Evolutionary conservation across 1,284 basidiomycete genomes (phyloP), one percentile per base, ranked within the genome.

Genomic region (Pseudozyma thailandica): DNA sequence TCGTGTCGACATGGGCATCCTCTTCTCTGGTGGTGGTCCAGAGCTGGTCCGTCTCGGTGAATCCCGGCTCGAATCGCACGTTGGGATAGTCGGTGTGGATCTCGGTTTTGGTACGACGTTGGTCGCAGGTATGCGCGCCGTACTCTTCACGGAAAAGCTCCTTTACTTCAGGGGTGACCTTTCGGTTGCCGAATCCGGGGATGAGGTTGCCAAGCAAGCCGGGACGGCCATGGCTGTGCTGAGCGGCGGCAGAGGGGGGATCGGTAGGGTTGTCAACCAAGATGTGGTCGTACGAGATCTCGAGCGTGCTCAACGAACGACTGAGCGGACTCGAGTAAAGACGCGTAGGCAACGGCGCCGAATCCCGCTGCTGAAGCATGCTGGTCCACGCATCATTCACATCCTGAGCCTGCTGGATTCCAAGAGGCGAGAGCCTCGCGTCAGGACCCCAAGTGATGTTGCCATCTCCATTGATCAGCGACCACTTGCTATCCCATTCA

Each of bases 41-140:
- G 4, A 71, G 53, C 7, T 16, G 3, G 31, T 71, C 68, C 10
- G 38, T 6, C 38, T 71, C 55, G 4, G 52, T 16, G 47, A 71
- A 71, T 0, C 50, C 52, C 2, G 49, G 35, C 21, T 65, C 65
- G 45, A 75, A 75, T 27, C 6, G 33, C 5, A 58, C 54, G 31
- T 64, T 62, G 28, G 69, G 73, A 41, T 51, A 73, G 25, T 62
- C 54, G 12, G 42, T 33, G 8, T 35, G 39, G 8, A 75, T n/a
- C 10, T 62, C 44, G 0, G 53, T 42, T 23, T 55, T 62, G 44
- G 60, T 51, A 6, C 58, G 45, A 20, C 73, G 64, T 39, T 63
- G 37, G 27, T 75, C 73, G 49, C 73, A 75, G 9, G 70, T 75
- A 54, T 75, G 73, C 27, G 69, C 70, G 28, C 73, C 60, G 47